These are phyloP conservation scores for Calonectria hongkongensis DNA, from an alignment of 2,329 filamentous ascomycete genomes.

Conservation along the genomic window DNA sequence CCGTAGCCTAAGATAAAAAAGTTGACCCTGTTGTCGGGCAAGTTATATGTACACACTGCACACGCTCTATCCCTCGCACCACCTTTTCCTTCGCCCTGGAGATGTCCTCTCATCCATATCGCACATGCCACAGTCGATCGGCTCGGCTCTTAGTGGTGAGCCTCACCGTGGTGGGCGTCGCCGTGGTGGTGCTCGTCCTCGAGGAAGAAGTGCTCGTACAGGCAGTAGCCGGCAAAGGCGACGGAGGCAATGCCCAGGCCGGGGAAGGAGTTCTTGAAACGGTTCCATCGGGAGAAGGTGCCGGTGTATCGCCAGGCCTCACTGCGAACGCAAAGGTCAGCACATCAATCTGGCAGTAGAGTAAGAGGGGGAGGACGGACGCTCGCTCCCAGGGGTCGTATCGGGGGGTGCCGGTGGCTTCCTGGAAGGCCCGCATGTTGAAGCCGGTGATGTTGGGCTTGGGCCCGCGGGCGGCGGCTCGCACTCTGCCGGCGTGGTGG, in stretches of 20 bases:
- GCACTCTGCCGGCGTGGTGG: slow-evolving; percentile 58
- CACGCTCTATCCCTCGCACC: slow-evolving; percentile 30
- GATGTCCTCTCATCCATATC: slow-evolving; percentile 34
- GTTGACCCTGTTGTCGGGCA: slow-evolving; percentile 38
- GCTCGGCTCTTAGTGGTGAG: slow-evolving; percentile 70
- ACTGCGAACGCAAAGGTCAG: slow-evolving; percentile 68
- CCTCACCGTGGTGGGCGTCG: slow-evolving; percentile 69
- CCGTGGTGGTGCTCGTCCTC: slow-evolving; percentile 79
- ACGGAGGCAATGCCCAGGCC: slow-evolving; percentile 94
- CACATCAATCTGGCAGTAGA: slow-evolving; percentile 32
- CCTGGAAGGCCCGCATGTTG: slow-evolving; percentile 87
- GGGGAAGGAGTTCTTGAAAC: slow-evolving; percentile 90
- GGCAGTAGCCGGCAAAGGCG: slow-evolving; percentile 92
- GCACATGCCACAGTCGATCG: slow-evolving; percentile 36
- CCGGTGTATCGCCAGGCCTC: slow-evolving; percentile 97
- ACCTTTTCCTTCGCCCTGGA: slow-evolving; percentile 37
- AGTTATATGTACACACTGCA: slow-evolving; percentile 52
- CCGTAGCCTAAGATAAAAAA: slow-evolving; percentile 45
- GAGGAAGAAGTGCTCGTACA: slow-evolving; percentile 91
- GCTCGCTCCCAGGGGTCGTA: slow-evolving; percentile 81
- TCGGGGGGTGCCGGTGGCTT: slow-evolving; percentile 77
- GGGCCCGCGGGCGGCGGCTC: slow-evolving; percentile 69
- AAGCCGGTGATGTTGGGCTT: slow-evolving; percentile 93
- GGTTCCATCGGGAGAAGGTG: slow-evolving; percentile 90
- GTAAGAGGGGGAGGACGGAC: slow-evolving; percentile 65